Conservation (phyloP, 2,329 filamentous ascomycete species). For the Aureobasidium melanogenum region DNA sequence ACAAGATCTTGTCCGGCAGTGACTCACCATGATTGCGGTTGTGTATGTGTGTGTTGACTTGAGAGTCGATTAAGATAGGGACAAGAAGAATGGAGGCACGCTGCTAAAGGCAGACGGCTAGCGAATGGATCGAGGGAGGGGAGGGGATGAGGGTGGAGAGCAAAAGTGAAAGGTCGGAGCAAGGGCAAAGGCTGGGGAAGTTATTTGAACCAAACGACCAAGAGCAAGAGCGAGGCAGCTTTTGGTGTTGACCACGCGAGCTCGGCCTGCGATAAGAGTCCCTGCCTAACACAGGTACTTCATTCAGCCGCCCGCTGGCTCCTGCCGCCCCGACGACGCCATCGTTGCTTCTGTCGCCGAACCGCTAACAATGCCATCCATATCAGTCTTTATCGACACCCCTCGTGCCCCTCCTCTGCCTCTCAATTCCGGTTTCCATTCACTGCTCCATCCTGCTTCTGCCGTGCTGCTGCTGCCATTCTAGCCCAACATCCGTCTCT, state of each 20-base stretch:
- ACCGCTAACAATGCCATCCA: constrained; percentile 8
- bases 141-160: neutral
- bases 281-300: constrained; percentile 8
- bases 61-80: constrained; percentile 12
- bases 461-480: neutral
- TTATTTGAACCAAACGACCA: constrained; percentile 6
- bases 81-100: constrained; percentile 2
- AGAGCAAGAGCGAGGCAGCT: constrained; percentile 4
- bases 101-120: neutral
- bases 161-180: constrained; percentile 6
- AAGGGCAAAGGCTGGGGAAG: constrained; percentile 7
- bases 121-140: neutral
- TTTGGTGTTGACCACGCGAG: constrained; percentile 9
- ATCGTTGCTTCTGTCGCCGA: neutral
- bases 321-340: constrained; percentile 8
- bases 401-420: neutral
- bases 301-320: constrained; percentile 7
- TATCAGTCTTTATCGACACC: neutral
- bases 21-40: constrained; percentile 17
- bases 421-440: neutral
- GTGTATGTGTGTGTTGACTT: constrained; percentile 14
- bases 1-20: neutral
- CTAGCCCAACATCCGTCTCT: neutral
- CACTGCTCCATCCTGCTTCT: neutral
- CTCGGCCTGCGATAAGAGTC: constrained; percentile 13